Evolutionary conservation across 305 asterid species (phyloP).

Genomic region (Fraxinus albicans): DNA sequence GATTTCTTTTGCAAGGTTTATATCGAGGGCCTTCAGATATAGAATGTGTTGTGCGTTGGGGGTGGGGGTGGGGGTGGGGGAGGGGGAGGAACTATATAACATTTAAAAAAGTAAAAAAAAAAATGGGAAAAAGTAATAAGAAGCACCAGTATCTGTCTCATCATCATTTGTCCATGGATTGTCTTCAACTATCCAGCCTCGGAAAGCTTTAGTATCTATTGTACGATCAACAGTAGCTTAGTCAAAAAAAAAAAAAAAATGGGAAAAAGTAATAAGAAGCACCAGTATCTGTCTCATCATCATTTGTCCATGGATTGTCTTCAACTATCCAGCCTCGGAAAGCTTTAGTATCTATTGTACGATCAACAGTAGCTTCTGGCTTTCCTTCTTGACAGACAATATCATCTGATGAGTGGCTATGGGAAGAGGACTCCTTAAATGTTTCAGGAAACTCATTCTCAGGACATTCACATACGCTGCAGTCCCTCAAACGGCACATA

Average conservation of each 20-base stretch:
- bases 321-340: slow-evolving; percentile 66
- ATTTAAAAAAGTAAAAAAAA: neutral
- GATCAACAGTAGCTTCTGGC: slow-evolving; percentile 65
- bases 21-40: neutral
- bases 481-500: slow-evolving; percentile 58
- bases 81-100: neutral
- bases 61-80: neutral
- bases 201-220: slow-evolving; percentile 55
- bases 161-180: slow-evolving; percentile 75
- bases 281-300: slow-evolving; percentile 74
- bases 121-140: neutral
- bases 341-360: slow-evolving; percentile 56
- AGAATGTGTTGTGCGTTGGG: neutral
- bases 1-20: neutral
- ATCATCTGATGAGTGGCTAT: slow-evolving; percentile 40
- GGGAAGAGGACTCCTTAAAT: slow-evolving; percentile 37
- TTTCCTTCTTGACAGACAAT: slow-evolving; percentile 59
- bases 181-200: slow-evolving; percentile 64
- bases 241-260: neutral
- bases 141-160: slow-evolving; percentile 65
- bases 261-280: slow-evolving; percentile 7
- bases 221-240: slow-evolving; percentile 68
- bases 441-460: slow-evolving; percentile 65
- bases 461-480: slow-evolving; percentile 74
- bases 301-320: slow-evolving; percentile 73